Evolutionary conservation across 306 rosid species (phyloP), one percentile per base, ranked within the genome.

Genomic region (Quillaja saponaria): DNA sequence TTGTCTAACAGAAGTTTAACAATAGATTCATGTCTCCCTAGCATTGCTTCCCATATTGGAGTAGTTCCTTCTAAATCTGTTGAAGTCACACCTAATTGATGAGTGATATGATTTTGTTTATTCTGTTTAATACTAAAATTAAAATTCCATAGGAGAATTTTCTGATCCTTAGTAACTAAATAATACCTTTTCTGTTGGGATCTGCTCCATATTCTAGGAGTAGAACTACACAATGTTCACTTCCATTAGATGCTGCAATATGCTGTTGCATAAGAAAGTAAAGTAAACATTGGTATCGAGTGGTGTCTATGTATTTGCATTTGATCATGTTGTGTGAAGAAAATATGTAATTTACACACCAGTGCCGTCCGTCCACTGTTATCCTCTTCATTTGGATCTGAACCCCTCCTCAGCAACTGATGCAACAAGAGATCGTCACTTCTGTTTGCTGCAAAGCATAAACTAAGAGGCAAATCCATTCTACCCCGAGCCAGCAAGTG

Each of bases 341-440:
- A 39, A 2, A 7, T 39, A 2, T 39, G 44, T 8, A 49, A 67
- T 63, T n/a, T 34, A 57, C 73, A 38, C 48, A 87, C 95, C 91
- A 87, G 48, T 19, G 95, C 82, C 3, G 89, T 80, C 68, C 58
- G 61, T 76, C 85, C 91, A 42, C 58, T 58, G 14, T 10, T 61
- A 34, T 82, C 91, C 12, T n/a, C 48, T 73, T 82, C 95, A 58
- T 85, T 82, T 64, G 91, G 91, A 82, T 85, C 83, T 9, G 84
- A 74, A 38, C 91, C 91, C 42, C 63, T 62, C 63, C 52, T 71
- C 49, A 87, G 66, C 84, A 84, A 61, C 47, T 71, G 80, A 31
- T 69, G 69, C 45, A 87, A 64, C 82, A 87, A 63, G 50, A 53
- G 2, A 18, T 80, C 76, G n/a, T 85, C 85, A 34, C 58, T 67